Conservation (phyloP, 2,329 filamentous ascomycete species). For the Apiospora rasikravindrae region DNA sequence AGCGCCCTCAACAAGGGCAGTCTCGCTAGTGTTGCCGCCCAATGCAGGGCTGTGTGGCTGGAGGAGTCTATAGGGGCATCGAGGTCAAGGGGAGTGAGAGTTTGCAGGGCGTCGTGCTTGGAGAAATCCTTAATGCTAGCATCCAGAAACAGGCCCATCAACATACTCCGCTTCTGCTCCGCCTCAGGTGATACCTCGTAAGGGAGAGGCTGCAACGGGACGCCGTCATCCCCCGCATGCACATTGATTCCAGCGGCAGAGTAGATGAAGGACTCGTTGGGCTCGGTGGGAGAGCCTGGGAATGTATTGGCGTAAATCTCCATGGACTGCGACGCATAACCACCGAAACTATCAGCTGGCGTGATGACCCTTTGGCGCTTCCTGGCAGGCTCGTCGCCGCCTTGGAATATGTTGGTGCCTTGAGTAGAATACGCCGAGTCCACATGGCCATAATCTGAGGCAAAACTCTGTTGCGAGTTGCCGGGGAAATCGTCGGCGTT, state of each 20-base stretch:
- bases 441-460: conserved; percentile 75
- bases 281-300: conserved; percentile 78
- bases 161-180: conserved; percentile 79
- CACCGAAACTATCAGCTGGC: conserved; percentile 60
- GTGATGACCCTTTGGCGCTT: conserved; percentile 74
- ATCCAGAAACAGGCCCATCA: conserved; percentile 85
- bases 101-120: conserved; percentile 77
- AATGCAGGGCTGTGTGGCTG: conserved; percentile 89
- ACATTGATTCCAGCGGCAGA: conserved; percentile 54
- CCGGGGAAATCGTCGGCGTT: conserved; percentile 70
- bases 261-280: conserved; percentile 80
- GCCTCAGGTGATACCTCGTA: conserved; percentile 66
- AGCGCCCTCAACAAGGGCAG: conserved; percentile 82
- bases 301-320: conserved; percentile 55
- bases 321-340: conserved; percentile 52
- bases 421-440: conserved; percentile 75
- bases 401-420: conserved; percentile 56
- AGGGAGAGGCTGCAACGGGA: conserved; percentile 69
- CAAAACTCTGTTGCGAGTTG: conserved; percentile 84
- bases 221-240: conserved; percentile 56
- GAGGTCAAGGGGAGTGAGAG: conserved; percentile 78
- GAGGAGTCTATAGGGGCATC: conserved; percentile 92
- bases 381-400: conserved; percentile 76
- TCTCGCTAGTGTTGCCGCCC: conserved; percentile 91
- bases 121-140: conserved; percentile 68